A percentile compares a stretch with the other conserved stretches of the same genome.
Evolutionary conservation across 345 rosid genomes (phyloP).

Genomic region (Angophora floribunda): DNA sequence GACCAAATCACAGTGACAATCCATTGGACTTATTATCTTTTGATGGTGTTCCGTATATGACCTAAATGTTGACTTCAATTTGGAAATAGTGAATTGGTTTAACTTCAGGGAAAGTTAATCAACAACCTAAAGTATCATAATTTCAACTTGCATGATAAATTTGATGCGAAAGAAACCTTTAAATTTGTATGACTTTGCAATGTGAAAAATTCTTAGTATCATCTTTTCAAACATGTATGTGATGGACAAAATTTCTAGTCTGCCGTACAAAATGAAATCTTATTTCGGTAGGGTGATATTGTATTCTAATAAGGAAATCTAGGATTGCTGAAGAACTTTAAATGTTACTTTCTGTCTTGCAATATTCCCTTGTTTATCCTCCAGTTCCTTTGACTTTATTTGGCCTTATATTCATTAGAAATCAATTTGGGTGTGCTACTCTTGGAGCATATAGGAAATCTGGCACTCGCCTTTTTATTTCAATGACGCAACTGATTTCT

Average conservation of each 20-base stretch:
- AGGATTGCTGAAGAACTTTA: not conserved
- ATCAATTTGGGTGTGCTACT: not conserved
- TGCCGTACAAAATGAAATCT: not conserved
- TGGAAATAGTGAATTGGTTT: not conserved
- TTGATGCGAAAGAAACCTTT: not conserved
- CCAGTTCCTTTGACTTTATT: not conserved
- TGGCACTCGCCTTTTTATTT: not conserved
- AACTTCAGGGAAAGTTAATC: not conserved
- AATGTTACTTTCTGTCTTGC: not conserved
- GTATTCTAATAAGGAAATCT: not conserved
- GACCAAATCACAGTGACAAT: not conserved
- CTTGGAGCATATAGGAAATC: not conserved
- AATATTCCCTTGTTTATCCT: not conserved
- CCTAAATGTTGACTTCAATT: not conserved
- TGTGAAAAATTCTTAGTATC: not conserved
- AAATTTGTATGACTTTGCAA: not conserved
- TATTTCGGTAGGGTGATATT: not conserved
- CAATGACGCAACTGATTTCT: not conserved
- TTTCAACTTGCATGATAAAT: not conserved
- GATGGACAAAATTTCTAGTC: not conserved
- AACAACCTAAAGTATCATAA: not conserved
- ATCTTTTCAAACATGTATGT: not conserved
- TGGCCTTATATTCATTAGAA: not conserved
- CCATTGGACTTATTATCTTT: not conserved
- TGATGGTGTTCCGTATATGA: not conserved